Conservation (phyloP, 2,329 filamentous ascomycete species). For the Penicillium sp. region DNA sequence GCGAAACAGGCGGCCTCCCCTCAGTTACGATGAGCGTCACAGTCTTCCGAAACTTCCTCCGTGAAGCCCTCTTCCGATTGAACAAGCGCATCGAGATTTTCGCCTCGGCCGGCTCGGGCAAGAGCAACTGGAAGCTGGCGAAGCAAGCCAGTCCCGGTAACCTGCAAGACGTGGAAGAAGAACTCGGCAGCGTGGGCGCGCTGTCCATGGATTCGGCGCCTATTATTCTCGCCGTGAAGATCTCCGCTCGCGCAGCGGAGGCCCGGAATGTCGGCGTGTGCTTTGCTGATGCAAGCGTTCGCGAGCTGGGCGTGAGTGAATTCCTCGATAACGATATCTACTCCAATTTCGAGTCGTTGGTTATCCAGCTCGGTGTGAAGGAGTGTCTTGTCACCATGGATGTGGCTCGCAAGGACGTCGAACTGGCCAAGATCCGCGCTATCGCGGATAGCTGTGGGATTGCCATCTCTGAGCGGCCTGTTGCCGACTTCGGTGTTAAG, state of each 20-base stretch:
- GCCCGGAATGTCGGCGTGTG: constrained; percentile 87
- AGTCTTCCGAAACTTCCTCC: constrained; percentile 91
- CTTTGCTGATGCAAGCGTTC: constrained; percentile 94
- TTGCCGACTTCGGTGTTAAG: constrained; percentile 75
- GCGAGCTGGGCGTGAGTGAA: constrained; percentile 93
- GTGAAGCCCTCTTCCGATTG: constrained; percentile 87
- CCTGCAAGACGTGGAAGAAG: constrained; percentile 93
- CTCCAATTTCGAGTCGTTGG: constrained; percentile 93
- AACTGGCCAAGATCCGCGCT: constrained; percentile 78
- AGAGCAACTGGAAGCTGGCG: constrained; percentile 79
- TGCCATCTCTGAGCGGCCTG: constrained; percentile 76
- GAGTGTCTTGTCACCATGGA: constrained; percentile 87
- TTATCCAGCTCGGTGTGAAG: constrained; percentile 94
- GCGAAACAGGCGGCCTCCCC: constrained; percentile 77
- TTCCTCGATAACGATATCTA: constrained; percentile 99
- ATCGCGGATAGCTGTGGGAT: constrained; percentile 93
- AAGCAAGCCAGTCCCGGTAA: constrained; percentile 96
- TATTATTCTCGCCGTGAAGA: constrained; percentile 92
- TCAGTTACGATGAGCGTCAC: constrained; percentile 96
- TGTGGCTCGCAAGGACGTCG: constrained; percentile 76
- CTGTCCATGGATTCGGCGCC: constrained; percentile 78
- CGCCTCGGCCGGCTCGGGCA: constrained; percentile 69
- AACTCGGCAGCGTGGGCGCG: constrained; percentile 63
- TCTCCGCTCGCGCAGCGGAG: constrained; percentile 81
- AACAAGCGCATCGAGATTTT: constrained; percentile 92